Percentiles rank a stretch among this genome's conserved stretches.
Evolutionary conservation across 1,284 basidiomycete species (phyloP).

Genomic region (Ustilago vetiveriae): DNA sequence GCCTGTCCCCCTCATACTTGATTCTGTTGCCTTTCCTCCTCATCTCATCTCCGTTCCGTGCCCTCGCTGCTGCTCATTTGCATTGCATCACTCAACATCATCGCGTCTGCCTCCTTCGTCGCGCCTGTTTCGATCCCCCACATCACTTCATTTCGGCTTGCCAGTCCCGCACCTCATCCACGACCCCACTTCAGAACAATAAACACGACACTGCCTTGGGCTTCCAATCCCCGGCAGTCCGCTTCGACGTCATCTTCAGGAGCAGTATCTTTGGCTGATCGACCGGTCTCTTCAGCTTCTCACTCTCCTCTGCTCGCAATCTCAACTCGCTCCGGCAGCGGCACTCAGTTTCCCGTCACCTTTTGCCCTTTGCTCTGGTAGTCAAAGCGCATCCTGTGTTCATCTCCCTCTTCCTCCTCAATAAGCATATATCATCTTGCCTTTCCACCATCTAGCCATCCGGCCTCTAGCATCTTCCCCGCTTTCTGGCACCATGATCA

Average conservation of each 20-base stretch:
- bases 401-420: not conserved
- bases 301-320: not conserved
- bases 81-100: slow-evolving; percentile 14
- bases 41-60: not conserved
- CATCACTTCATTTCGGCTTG: too few relatives aligned
- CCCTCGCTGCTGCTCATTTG: slow-evolving; percentile 5
- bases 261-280: slow-evolving; percentile 16
- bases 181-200: not conserved
- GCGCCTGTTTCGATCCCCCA: too few relatives aligned
- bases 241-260: slow-evolving; percentile 11
- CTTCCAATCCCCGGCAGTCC: slow-evolving; percentile 13
- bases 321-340: slow-evolving; percentile 29
- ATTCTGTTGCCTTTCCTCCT: not conserved
- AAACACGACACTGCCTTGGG: not conserved
- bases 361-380: slow-evolving; percentile 32
- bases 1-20: not conserved
- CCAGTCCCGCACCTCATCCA: not conserved
- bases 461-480: not conserved
- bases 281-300: slow-evolving; percentile 31
- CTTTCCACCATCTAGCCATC: not conserved
- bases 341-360: not conserved
- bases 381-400: slow-evolving; percentile 15
- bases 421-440: not conserved
- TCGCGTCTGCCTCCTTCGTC: slow-evolving; percentile 12
- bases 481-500: slow-evolving; percentile 22